Evolutionary conservation across 805 yeast species (phyloP), one percentile per base, ranked within the genome.

Genomic region (Monosporozyma yasuniensis): DNA sequence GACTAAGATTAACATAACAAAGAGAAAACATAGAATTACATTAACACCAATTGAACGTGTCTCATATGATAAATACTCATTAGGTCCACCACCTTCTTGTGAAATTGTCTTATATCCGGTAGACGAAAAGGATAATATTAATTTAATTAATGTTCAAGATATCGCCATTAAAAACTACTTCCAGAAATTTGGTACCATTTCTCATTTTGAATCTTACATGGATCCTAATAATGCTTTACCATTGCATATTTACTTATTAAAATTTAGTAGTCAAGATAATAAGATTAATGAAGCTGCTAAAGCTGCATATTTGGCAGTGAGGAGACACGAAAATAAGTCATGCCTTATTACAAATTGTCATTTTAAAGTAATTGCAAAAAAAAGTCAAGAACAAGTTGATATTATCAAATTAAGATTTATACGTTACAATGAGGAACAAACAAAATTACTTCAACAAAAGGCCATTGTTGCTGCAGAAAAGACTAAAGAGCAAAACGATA

Each of bases 161-260:
- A 43, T 60, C 19, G 53, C 61, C 12, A 56, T 66, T 2, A 72
- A 70, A 44, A 79, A 83, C 53, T 80, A 77, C 54, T 77, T 86
- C 54, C 74, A 74, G 41, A 66, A 75, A 22, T 84, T 72, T 65
- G 96, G 96, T 3, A 75, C 74, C 28, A 72, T 89, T 3, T 72
- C 75, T 25, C 80, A 78, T 38, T 67, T 84, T 46, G 77, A 78
- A 51, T 72, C 80, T 52, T 71, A 83, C 9, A 78, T 75, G 50
- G 93, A 89, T 60, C 87, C 91, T 0, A 71, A 73, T 21, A 81
- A 86, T 42, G 96, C 89, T 2, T 84, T 82, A 18, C 90, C 95
- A 0, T 65, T 89, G 39, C 93, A 95, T 9, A 70, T 88, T 21
- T 83, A 83, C 47, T 68, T 78, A 19, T 70, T 87, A 47, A 72